phyloP scores from a whole-genome alignment of 1,284 basidiomycete genomes.

The Heterobasidion occidentale region DNA sequence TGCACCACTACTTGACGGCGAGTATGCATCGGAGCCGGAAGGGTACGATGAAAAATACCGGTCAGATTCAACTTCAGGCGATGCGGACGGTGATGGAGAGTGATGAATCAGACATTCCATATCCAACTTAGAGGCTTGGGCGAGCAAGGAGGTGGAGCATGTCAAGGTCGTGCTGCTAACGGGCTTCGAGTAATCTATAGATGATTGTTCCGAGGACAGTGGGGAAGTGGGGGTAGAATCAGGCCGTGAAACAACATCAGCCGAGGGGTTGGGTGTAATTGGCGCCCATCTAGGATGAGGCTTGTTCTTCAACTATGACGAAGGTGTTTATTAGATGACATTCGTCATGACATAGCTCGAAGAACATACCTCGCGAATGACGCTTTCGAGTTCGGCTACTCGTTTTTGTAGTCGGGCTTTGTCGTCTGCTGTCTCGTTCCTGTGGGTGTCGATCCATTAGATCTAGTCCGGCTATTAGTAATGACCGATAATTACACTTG shows the following conservation, averaged over 20 bases:
- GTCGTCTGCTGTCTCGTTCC: conserved; percentile 42
- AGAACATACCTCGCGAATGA: conserved; percentile 62
- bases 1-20: not conserved
- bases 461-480: not conserved
- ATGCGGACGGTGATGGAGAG: not conserved
- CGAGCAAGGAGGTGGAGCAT: too few species aligned
- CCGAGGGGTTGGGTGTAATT: not conserved
- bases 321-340: not conserved
- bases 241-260: not conserved
- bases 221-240: not conserved
- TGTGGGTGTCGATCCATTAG: conserved; percentile 5
- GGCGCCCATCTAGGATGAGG: conserved; percentile 57
- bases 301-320: conserved; percentile 51
- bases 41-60: not conserved
- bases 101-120: not conserved
- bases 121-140: too few species aligned
- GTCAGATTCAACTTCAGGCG: not conserved
- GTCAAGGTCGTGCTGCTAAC: too few species aligned
- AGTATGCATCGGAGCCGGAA: not conserved
- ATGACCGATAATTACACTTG: conserved; percentile 28
- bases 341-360: not conserved
- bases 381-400: conserved; percentile 77
- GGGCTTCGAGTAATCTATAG: too few species aligned
- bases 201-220: not conserved
- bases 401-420: conserved; percentile 59